phyloP scores from a whole-genome alignment of 2,329 filamentous ascomycete species.

The Didymella glomerata region DNA sequence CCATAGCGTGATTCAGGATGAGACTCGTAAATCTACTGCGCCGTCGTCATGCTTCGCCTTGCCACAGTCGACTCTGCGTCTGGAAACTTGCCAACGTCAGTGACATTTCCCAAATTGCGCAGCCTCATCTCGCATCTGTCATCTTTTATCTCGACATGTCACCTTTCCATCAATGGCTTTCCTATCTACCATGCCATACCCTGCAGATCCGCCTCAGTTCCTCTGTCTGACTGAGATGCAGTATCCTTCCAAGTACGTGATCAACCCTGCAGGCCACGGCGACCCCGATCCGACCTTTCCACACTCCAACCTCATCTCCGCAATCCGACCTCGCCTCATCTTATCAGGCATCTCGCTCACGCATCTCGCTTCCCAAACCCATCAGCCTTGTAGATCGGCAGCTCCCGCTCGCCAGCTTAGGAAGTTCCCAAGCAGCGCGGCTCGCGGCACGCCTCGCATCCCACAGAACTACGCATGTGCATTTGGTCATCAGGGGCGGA shows the following conservation, averaged over 20 bases:
- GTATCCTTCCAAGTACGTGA: background rate
- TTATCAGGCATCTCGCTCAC: background rate
- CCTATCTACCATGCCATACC: background rate
- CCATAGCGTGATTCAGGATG: background rate
- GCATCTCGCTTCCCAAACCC: background rate
- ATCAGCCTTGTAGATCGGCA: conserved; percentile 16
- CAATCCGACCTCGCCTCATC: conserved; percentile 5
- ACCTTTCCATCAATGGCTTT: background rate
- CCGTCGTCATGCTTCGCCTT: background rate
- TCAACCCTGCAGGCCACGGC: background rate
- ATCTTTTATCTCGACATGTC: background rate
- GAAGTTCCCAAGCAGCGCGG: conserved; percentile 14
- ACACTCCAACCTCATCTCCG: conserved; percentile 8
- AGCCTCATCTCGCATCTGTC: background rate
- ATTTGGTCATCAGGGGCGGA: background rate
- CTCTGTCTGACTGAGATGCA: background rate
- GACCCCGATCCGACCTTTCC: conserved; percentile 5
- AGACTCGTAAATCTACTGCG: background rate
- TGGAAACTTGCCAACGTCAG: background rate
- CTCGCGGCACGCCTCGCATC: conserved; percentile 9
- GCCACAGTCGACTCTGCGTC: background rate
- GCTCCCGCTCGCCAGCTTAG: conserved; percentile 5
- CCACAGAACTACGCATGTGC: background rate
- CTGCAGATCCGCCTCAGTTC: background rate
- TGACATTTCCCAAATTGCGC: background rate